Conservation (phyloP, 2,329 filamentous ascomycete species). For the Pestalotiopsis fici region DNA sequence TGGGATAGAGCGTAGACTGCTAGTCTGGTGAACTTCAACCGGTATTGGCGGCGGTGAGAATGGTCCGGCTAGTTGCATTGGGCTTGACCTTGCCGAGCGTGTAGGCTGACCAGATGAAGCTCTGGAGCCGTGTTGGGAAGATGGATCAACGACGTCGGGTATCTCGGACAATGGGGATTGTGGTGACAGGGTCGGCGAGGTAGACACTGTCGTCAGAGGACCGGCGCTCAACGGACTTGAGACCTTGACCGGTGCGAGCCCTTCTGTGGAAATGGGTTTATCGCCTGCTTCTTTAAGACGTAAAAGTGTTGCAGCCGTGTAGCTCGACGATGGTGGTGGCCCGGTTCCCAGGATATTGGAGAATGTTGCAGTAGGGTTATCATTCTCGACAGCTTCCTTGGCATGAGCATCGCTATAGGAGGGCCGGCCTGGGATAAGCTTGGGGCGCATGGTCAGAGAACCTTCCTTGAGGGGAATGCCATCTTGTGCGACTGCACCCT, state of each 20-base stretch:
- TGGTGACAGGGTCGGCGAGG: slow-evolving; percentile 11
- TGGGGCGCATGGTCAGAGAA: slow-evolving; percentile 23
- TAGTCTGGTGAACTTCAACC: slow-evolving; percentile 27
- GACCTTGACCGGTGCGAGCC: slow-evolving; percentile 26
- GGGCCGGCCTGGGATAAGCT: slow-evolving; percentile 28
- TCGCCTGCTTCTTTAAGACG: slow-evolving; percentile 26
- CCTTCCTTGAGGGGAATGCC: background rate
- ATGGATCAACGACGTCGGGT: background rate
- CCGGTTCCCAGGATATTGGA: slow-evolving; percentile 25
- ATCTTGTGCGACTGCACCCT: slow-evolving; percentile 20
- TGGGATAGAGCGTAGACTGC: slow-evolving; percentile 21
- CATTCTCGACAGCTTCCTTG: slow-evolving; percentile 23
- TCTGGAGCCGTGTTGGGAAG: slow-evolving; percentile 14
- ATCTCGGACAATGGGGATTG: background rate
- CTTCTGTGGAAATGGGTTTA: slow-evolving; percentile 23
- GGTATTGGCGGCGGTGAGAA: slow-evolving; percentile 30
- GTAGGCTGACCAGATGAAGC: slow-evolving; percentile 15
- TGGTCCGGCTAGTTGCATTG: slow-evolving; percentile 22
- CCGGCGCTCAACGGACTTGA: slow-evolving; percentile 25
- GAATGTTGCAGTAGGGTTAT: slow-evolving; percentile 29
- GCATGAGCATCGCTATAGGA: slow-evolving; percentile 33
- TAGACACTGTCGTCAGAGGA: slow-evolving; percentile 16
- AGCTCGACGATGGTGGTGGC: slow-evolving; percentile 30
- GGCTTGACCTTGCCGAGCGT: slow-evolving; percentile 25
- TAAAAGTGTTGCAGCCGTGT: slow-evolving; percentile 32